Conservation (phyloP, 169 alveolate genomes). For the Cryptosporidium felis region DNA sequence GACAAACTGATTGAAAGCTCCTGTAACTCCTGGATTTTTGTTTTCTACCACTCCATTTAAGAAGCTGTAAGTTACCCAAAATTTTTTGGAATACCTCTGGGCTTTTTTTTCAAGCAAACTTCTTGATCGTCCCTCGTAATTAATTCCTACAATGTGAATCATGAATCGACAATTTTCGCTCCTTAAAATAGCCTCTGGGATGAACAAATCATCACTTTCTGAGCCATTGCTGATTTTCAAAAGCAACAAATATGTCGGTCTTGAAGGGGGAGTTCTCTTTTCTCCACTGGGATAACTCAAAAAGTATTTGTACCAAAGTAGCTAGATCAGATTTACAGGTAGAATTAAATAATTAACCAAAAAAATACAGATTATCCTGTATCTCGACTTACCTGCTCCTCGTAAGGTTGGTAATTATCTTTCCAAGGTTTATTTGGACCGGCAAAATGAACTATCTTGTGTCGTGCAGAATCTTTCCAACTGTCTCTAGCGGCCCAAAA, state of each 20-base stretch:
- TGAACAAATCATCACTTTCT: neutral
- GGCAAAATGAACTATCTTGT: slow-evolving; percentile 62
- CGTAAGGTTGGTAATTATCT: slow-evolving; percentile 56
- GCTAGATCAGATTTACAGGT: slow-evolving; percentile 1
- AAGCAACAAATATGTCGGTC: slow-evolving; percentile 35
- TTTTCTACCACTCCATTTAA: neutral
- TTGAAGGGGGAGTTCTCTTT: slow-evolving; percentile 11
- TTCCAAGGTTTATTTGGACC: slow-evolving; percentile 69
- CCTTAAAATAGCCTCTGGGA: slow-evolving; percentile 17
- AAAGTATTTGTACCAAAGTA: slow-evolving; percentile 53
- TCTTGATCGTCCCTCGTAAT: slow-evolving; percentile 26
- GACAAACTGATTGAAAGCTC: neutral
- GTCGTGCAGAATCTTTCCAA: slow-evolving; percentile 12
- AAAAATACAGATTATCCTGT: neutral
- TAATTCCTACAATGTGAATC: slow-evolving; percentile 46
- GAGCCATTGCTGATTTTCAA: neutral
- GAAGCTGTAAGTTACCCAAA: slow-evolving; percentile 23
- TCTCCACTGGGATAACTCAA: slow-evolving; percentile 21
- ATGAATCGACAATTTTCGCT: slow-evolving; percentile 27
- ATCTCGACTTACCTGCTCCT: slow-evolving; percentile 61
- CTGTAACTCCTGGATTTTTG: neutral
- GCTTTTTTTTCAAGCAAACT: neutral
- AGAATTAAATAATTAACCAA: neutral
- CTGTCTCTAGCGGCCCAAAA: slow-evolving; percentile 71
- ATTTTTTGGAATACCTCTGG: neutral